Evolutionary conservation across 306 rosid genomes (phyloP), one percentile per base, ranked within the genome.

Genomic region (Pyrus bretschneideri): DNA sequence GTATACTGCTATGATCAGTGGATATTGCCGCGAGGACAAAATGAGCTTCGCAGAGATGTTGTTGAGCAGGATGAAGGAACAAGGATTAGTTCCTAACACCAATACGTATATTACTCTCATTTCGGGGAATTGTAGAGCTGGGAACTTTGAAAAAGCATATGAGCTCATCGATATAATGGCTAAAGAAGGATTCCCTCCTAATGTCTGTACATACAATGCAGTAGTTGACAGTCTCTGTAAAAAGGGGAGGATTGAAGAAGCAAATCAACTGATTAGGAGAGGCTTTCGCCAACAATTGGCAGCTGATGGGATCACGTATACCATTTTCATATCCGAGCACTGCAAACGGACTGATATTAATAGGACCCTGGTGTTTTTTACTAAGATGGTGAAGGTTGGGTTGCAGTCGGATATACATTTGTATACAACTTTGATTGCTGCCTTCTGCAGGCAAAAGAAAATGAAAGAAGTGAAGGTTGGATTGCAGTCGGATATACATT

Each of bases 1-100:
- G 1, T 95, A 92, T 81, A 95, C 97, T 74, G 87, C 93, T 76
- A 95, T 95, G 97, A 90, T 95, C 58, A 75, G 87, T 70, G 99
- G 99, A 45, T 90, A 92, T 63, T 92, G 97, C 78, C 78, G 82
- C 35, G 96, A 88, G 74, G 90, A 73, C 2, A 95, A 92, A 75
- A 44, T 95, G 82, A 89, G 84, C 73, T 86, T 93, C 3, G 93
- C 97, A n/a, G 97, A 89, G 83, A 95, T 90, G 97, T 80, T 92
- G 46, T 84, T 92, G 64, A 71, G 70, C 67, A 88, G 96, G 83
- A 92, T 95, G 99, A 90, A 83, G 78, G 97, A 95, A 76, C 99
- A 95, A 35, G 97, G 88, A 14, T 76, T 92, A 75, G 82, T 81
- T 72, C 97, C 99, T 0, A 95, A 95, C 82, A 87, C 97, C 17